phyloP scores from a whole-genome alignment of 192 early-diverging fungal species.

The Blastocladiella britannica region DNA sequence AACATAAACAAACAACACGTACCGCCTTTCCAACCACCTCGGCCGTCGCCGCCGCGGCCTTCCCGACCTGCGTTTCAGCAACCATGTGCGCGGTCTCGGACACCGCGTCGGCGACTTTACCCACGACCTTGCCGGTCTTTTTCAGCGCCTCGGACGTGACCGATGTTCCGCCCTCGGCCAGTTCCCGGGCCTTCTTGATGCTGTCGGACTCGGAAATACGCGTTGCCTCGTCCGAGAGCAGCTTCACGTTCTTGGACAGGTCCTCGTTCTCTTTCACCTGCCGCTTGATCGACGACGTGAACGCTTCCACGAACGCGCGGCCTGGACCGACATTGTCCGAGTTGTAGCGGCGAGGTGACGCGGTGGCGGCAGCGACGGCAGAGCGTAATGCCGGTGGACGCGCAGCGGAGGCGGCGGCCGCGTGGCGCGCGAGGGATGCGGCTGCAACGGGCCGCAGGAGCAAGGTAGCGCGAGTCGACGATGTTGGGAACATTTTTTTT shows the following conservation, averaged over 20 bases:
- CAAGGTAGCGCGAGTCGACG: no score
- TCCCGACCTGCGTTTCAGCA: neutral
- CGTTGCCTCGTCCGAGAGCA: slow-evolving; percentile 56
- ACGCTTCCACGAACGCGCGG: slow-evolving; percentile 39
- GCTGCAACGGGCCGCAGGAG: neutral
- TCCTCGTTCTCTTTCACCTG: slow-evolving; percentile 92
- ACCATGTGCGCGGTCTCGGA: slow-evolving; percentile 42
- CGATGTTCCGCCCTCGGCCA: slow-evolving; percentile 31
- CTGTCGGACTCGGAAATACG: slow-evolving; percentile 70
- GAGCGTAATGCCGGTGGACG: no score
- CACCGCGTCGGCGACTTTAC: slow-evolving; percentile 38
- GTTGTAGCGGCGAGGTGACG: neutral
- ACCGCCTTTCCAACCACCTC: slow-evolving; percentile 4
- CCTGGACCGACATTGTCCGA: neutral
- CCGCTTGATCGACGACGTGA: slow-evolving; percentile 71
- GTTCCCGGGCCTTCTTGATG: slow-evolving; percentile 65
- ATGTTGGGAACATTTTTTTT: no score
- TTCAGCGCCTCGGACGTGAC: slow-evolving; percentile 12
- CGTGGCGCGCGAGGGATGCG: neutral
- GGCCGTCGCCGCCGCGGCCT: slow-evolving; percentile 1
- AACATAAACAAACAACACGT: slow-evolving; percentile 13
- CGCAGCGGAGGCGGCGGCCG: neutral
- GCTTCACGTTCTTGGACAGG: slow-evolving; percentile 75
- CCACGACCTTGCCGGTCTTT: slow-evolving; percentile 46
- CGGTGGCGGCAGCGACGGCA: neutral